These are phyloP conservation scores for Talaromyces ruber DNA, from an alignment of 495 filamentous ascomycete genomes.

Conservation along the genomic window DNA sequence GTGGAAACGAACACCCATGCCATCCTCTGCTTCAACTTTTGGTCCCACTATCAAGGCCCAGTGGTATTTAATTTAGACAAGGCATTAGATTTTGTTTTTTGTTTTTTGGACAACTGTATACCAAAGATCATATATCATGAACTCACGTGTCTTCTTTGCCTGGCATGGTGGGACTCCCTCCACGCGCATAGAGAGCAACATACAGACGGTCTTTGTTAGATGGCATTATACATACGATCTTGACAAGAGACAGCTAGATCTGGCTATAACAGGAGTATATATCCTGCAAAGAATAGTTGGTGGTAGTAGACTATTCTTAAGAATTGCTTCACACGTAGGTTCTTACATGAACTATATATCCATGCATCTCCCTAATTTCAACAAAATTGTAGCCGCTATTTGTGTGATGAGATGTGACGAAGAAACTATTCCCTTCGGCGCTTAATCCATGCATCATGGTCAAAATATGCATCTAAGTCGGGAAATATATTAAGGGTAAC, in stretches of 20 bases:
- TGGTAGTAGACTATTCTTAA: not conserved
- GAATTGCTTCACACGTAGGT: not conserved
- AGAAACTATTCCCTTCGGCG: not conserved
- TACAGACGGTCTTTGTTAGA: slow-evolving; percentile 30
- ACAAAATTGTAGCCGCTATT: not conserved
- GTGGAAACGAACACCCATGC: slow-evolving; percentile 22
- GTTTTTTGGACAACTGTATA: not conserved
- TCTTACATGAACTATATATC: not conserved
- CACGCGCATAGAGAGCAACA: slow-evolving; percentile 22
- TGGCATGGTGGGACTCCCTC: slow-evolving; percentile 17
- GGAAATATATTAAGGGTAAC: not conserved
- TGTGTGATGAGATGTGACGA: not conserved
- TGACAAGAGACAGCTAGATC: not conserved
- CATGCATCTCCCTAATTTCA: not conserved
- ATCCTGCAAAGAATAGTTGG: not conserved
- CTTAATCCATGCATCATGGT: not conserved
- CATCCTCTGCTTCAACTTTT: slow-evolving; percentile 18
- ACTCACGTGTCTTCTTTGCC: slow-evolving; percentile 20
- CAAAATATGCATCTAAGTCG: not conserved
- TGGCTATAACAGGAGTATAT: not conserved
- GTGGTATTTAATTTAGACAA: slow-evolving; percentile 18
- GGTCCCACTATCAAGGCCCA: slow-evolving; percentile 34
- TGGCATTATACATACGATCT: slow-evolving; percentile 1
- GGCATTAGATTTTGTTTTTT: no score
- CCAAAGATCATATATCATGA: not conserved